Base-by-base conservation (phyloP, 2,329 filamentous ascomycete species). In the Trichoderma atroviride region DNA sequence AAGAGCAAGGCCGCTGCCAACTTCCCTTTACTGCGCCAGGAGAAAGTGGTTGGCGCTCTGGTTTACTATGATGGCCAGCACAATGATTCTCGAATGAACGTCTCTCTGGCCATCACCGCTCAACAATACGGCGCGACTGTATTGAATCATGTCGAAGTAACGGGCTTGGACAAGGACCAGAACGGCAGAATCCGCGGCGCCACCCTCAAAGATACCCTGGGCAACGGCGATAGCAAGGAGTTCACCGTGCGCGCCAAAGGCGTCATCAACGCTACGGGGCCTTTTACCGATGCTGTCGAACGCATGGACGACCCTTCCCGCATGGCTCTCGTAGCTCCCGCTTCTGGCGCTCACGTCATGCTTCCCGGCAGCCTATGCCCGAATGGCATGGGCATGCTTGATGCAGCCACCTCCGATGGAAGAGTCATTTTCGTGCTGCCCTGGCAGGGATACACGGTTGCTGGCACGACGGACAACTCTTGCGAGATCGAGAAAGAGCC, bases 11-110 rank as follows among this genome's bases (percentile, higher is more conserved):
- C 92, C 10, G 83, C 94, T 71, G 90, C 93, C 75, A 87, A 89
- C 9, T 94, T 94, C 76, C 92, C 92, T 27, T 91, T 94, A 87
- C 81, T 96, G 73, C 91, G 90, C 80, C 89, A 87, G 75, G 88
- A 92, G 65, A 88, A 88, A 71, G 82, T 95, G 19, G 86, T 93
- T 65, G 92, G 92, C 73, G 92, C 92, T 40, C 82, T 95, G 75
- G 92, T 95, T 47, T 96, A 96, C 85, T 95, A 95, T 78, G 91
- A 96, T 81, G 92, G 92, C 72, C 92, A 92, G 69, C 92, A 95
- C 83, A 95, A 96, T 77, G 92, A 96, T 78, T 93, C 92, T 31
- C 89, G 92, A 71, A 96, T 95, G 92, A 95, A 95, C 78, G 89
- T 94, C 57, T 93, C 91, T 11, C 85, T 96, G 60, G 92, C 91